phyloP scores from a whole-genome alignment of 306 rosid species.

The Dalbergia cochinchinensis region DNA sequence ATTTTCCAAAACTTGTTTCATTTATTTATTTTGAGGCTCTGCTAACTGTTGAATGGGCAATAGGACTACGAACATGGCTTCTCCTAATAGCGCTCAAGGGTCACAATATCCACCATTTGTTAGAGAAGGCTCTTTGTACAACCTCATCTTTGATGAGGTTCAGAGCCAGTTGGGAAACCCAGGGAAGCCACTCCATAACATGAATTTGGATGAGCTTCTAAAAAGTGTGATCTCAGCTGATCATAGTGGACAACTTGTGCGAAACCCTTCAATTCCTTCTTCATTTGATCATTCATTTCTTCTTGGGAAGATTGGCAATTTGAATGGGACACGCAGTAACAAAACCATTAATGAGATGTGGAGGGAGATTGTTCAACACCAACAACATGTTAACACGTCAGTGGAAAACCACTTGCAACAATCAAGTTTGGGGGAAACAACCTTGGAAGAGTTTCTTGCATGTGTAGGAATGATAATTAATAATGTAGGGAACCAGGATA shows the following conservation, averaged over 20 bases:
- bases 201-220: constrained; percentile 53
- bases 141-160: constrained; percentile 50
- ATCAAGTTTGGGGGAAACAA: constrained; percentile 44
- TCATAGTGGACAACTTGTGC: constrained; percentile 50
- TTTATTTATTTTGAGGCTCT: not conserved
- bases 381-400: constrained; percentile 29
- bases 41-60: constrained; percentile 33
- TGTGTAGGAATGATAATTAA: constrained; percentile 29
- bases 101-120: constrained; percentile 37
- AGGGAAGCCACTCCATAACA: constrained; percentile 41
- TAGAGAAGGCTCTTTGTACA: constrained; percentile 38
- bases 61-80: too few species aligned
- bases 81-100: constrained; percentile 41
- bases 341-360: constrained; percentile 41
- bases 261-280: constrained; percentile 49
- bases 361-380: constrained; percentile 44
- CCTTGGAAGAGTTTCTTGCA: constrained; percentile 44
- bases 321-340: constrained; percentile 43
- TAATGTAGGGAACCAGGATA: constrained; percentile 15
- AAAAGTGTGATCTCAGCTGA: constrained; percentile 48
- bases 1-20: not conserved
- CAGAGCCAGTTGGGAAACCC: constrained; percentile 49
- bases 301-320: constrained; percentile 34
- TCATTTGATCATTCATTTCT: constrained; percentile 36
- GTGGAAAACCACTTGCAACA: constrained; percentile 25